Percentiles rank a stretch among this genome's conserved stretches.
phyloP scores from a whole-genome alignment of 2,329 filamentous ascomycete species.

The Ophiostoma pallidulum region DNA sequence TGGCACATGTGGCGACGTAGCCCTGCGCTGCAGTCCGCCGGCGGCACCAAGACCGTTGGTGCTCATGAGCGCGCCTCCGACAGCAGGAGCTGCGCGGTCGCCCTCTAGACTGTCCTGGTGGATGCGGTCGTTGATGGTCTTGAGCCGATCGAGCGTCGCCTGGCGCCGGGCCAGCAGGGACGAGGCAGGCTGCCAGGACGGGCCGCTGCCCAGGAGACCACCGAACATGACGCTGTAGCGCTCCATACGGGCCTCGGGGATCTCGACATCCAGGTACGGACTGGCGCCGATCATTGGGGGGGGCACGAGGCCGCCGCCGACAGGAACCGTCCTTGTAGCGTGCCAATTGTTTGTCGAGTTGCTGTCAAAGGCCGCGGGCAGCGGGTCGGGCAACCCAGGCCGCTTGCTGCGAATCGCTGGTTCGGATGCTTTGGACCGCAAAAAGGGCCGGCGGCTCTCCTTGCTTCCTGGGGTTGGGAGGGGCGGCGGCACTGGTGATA shows the following conservation, averaged over 20 bases:
- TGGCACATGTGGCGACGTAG: slow-evolving; percentile 38
- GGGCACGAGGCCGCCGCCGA: neutral
- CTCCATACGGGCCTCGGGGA: slow-evolving; percentile 73
- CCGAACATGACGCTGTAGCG: slow-evolving; percentile 93
- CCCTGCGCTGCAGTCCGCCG: slow-evolving; percentile 28
- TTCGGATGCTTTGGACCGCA: slow-evolving; percentile 4
- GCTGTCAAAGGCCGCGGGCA: neutral
- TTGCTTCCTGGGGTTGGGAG: neutral
- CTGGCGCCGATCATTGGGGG: slow-evolving; percentile 12
- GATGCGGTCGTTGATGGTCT: slow-evolving; percentile 39
- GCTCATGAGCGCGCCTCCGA: neutral
- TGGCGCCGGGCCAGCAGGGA: slow-evolving; percentile 48
- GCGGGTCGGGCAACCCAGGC: slow-evolving; percentile 12
- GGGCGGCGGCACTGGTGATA: neutral
- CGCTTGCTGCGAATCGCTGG: neutral
- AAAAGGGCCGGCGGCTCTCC: neutral
- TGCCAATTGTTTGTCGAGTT: neutral
- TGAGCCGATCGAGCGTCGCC: slow-evolving; percentile 48
- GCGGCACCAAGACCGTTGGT: neutral
- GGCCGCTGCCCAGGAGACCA: slow-evolving; percentile 43
- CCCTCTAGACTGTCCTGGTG: slow-evolving; percentile 25
- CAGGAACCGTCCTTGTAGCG: neutral
- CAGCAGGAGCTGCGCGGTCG: slow-evolving; percentile 2
- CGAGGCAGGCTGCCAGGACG: slow-evolving; percentile 21
- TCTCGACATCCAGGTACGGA: slow-evolving; percentile 61